phyloP scores from a whole-genome alignment of 2,329 filamentous ascomycete species.

The Fusarium hainanense region DNA sequence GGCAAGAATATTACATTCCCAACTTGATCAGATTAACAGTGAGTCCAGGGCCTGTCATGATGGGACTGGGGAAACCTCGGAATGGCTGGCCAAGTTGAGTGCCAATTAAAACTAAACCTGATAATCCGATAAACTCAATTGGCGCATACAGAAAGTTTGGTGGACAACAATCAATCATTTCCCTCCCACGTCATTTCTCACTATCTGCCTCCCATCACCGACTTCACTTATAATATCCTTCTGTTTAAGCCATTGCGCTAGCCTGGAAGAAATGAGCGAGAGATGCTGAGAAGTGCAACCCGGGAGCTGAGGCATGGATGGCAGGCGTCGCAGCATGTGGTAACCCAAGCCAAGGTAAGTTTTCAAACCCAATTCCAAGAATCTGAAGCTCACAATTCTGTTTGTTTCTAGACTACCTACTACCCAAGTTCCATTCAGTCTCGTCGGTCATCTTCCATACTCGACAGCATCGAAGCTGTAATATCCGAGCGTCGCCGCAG shows the following conservation, averaged over 20 bases:
- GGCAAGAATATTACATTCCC: neutral
- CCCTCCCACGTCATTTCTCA: neutral
- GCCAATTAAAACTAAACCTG: constrained; percentile 5
- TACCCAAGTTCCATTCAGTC: neutral
- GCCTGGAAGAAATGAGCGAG: constrained; percentile 49
- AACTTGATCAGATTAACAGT: neutral
- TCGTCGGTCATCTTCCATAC: constrained; percentile 18
- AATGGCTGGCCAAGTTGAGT: constrained; percentile 11
- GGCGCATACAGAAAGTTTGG: constrained; percentile 40
- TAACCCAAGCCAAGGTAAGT: constrained; percentile 40
- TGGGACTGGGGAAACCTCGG: neutral
- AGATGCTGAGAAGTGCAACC: constrained; percentile 51
- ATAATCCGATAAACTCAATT: constrained; percentile 40
- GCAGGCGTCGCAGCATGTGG: constrained; percentile 41
- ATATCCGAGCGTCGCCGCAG: constrained; percentile 12
- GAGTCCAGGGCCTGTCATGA: neutral
- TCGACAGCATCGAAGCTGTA: constrained; percentile 18
- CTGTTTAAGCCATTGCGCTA: neutral
- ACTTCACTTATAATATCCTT: neutral
- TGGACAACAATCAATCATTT: neutral
- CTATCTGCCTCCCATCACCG: neutral
- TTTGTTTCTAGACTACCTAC: constrained; percentile 20
- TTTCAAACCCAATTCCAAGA: neutral
- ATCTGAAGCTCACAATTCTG: constrained; percentile 19
- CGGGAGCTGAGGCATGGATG: constrained; percentile 49